Conservation (phyloP, 1,139 yeast species). For the Waltiozyma sp. region DNA sequence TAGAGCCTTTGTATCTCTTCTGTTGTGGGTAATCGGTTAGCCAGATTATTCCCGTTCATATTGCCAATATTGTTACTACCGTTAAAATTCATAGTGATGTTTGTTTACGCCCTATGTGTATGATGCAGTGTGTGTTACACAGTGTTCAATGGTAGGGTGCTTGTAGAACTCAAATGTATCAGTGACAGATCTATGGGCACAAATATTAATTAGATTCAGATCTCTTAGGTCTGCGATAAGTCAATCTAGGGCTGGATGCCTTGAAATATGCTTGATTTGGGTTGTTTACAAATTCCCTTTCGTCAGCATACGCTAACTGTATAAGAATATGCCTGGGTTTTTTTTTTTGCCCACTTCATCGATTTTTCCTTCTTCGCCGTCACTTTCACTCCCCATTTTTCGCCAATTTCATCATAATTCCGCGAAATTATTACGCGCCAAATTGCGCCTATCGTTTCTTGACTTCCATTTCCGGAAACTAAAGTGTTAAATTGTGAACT, state of each 20-base stretch:
- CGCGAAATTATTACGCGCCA: background rate
- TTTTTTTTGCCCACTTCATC: background rate
- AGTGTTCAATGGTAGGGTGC: conserved; percentile 2
- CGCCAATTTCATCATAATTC: background rate
- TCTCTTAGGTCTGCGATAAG: background rate
- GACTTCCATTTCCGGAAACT: background rate
- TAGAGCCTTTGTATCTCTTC: conserved; percentile 19
- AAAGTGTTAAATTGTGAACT: background rate
- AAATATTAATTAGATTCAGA: background rate
- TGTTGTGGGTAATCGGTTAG: conserved; percentile 12
- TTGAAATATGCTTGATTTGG: background rate
- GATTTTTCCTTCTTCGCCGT: background rate
- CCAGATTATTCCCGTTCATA: conserved; percentile 14
- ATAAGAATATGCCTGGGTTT: too few relatives aligned
- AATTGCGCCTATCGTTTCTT: background rate
- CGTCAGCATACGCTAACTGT: background rate
- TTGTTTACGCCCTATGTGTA: background rate
- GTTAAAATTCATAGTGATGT: background rate
- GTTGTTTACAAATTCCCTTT: background rate
- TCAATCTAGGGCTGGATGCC: background rate
- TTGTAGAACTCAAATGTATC: background rate
- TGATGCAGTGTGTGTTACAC: background rate
- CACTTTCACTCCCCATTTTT: too few relatives aligned
- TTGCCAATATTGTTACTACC: conserved; percentile 1
- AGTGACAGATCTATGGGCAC: background rate